A percentile compares a stretch with the other conserved stretches of the same genome.
Conservation (phyloP, 305 asterid species). For the Vinca major region DNA sequence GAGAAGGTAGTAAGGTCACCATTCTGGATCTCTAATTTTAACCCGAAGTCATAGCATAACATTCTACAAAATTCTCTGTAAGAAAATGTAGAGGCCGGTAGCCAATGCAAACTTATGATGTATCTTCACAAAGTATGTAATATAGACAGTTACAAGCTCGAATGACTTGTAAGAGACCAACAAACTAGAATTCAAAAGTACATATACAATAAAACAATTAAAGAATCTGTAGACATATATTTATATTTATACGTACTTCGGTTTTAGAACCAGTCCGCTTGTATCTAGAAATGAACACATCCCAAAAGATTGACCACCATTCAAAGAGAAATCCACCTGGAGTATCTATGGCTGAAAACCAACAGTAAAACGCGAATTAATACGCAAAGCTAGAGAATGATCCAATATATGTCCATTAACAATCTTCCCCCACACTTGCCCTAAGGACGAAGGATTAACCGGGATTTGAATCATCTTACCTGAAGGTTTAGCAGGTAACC, state of each 20-base stretch:
- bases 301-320: conserved; percentile 53
- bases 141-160: not conserved
- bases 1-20: not conserved
- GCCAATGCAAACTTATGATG: not conserved
- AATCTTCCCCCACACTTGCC: not conserved
- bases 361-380: not conserved
- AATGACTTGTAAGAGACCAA: not conserved
- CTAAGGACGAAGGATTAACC: not conserved
- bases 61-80: too few relatives aligned
- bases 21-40: not conserved
- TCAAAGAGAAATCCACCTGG: conserved; percentile 43
- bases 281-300: conserved; percentile 24
- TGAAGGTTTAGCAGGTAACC: conserved; percentile 21
- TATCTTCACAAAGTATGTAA: not conserved
- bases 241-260: conserved; percentile 12
- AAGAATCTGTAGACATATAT: not conserved
- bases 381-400: not conserved
- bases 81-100: not conserved
- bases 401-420: too few relatives aligned
- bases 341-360: conserved; percentile 33
- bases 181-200: not conserved
- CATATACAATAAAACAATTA: not conserved
- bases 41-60: not conserved
- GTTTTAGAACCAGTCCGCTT: conserved; percentile 4
- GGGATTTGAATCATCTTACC: conserved; percentile 21